phyloP scores from a whole-genome alignment of 192 early-diverging fungal genomes.

The Glomus cerebriforme region DNA sequence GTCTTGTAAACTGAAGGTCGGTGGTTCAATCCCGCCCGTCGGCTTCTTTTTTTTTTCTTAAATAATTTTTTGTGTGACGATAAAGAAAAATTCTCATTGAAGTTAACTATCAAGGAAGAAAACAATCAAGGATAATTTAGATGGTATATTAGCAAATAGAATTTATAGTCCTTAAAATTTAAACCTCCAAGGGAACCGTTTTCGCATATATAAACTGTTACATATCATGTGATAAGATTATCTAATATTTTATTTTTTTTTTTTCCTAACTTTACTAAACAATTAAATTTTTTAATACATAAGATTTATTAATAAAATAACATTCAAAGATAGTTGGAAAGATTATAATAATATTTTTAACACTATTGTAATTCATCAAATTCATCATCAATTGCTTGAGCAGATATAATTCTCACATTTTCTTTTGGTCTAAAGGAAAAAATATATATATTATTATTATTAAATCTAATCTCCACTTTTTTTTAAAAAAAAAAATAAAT shows the following conservation, averaged over 20 bases:
- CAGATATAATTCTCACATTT: slow-evolving; percentile 47
- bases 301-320: too few species aligned
- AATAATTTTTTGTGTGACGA: not conserved
- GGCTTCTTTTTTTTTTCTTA: slow-evolving; percentile 34
- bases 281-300: too few species aligned
- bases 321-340: not conserved
- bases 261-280: too few species aligned
- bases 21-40: slow-evolving; percentile 63
- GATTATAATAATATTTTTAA: not conserved
- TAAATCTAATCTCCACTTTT: not conserved
- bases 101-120: too few species aligned
- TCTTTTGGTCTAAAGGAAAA: slow-evolving; percentile 41
- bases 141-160: too few species aligned
- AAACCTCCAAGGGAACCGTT: too few species aligned
- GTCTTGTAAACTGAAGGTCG: slow-evolving; percentile 78
- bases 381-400: slow-evolving; percentile 21
- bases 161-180: too few species aligned
- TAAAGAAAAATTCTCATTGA: too few species aligned
- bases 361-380: not conserved
- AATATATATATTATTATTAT: not conserved
- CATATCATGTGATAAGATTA: too few species aligned
- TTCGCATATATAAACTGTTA: too few species aligned
- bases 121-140: too few species aligned
- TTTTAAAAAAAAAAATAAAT: not conserved
- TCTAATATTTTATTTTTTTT: too few species aligned